Evolutionary conservation across 768 basidiomycete species (phyloP), one percentile per base, ranked within the genome.

Genomic region (Piloderma croceum): DNA sequence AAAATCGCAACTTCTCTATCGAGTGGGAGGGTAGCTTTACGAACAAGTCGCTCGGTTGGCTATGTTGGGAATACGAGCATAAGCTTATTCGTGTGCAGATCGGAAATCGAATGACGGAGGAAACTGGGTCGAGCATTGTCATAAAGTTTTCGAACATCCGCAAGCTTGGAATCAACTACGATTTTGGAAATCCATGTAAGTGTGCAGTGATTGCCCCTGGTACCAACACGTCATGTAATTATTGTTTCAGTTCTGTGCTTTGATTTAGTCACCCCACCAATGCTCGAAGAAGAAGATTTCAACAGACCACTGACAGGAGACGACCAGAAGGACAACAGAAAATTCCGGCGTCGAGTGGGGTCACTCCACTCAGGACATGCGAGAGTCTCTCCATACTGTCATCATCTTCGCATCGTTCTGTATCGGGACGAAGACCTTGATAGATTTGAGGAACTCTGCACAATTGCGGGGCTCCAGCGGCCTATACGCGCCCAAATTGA

Each of bases 51-150:
- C 66, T 70, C 23, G 82, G 72, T 0, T 70, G 73, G 56, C 56
- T 88, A 15, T 57, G 64, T 23, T 77, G 89, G 24, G 74, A 82
- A 40, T 87, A 85, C 48, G 78, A 79, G 21, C 74, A 83, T 49
- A 85, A 81, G 59, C 52, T 74, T 12, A 70, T 90, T 24, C 73
- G 74, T 11, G 68, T 43, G n/a, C 52, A 85, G 82, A 69, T 83
- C 15, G 82, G 81, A 24, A 74, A 80, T 44, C 64, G 67, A 23
- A 61, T 69, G 36, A 70, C 61, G 17, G 80, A 84, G 37, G 47
- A 63, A n/a, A 49, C 58, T 12, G 78, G 76, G 4, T 58, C 67
- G 39, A 75, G 64, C 36, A 61, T 86, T 38, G 68, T 70, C 1
- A 65, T 87, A 24, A 65, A 57, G 18, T 78, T 86, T 48, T 50